phyloP scores from a whole-genome alignment of 2,329 filamentous ascomycete species.

The Metarhizium humberi region DNA sequence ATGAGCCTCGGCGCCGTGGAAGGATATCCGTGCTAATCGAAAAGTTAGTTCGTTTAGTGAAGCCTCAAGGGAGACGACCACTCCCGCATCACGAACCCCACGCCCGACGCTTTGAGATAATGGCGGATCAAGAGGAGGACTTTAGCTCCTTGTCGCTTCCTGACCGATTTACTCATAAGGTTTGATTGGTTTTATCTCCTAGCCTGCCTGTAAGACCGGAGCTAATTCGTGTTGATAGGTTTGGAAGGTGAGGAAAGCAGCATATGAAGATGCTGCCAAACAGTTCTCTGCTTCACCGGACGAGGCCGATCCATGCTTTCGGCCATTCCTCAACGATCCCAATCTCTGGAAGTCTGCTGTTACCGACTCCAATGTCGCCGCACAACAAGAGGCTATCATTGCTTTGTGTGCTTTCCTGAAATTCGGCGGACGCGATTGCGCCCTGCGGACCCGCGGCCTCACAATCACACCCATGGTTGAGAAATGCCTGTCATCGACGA shows the following conservation, averaged over 20 bases:
- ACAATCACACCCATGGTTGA: conserved; percentile 77
- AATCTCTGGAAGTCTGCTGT: conserved; percentile 87
- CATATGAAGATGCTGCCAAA: conserved; percentile 86
- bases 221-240: conserved; percentile 37
- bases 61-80: neutral
- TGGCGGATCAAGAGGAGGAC: conserved; percentile 80
- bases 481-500: conserved; percentile 80
- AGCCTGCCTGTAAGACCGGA: neutral
- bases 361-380: conserved; percentile 90
- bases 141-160: conserved; percentile 68
- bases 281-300: conserved; percentile 77
- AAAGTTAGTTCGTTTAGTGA: conserved; percentile 17
- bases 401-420: conserved; percentile 89
- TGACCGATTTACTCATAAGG: conserved; percentile 79
- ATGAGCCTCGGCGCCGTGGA: conserved; percentile 12
- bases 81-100: conserved; percentile 3
- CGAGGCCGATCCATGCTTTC: conserved; percentile 77
- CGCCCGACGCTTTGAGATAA: conserved; percentile 26
- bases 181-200: conserved; percentile 19
- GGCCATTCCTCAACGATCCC: conserved; percentile 78
- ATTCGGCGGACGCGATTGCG: conserved; percentile 73
- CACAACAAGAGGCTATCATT: conserved; percentile 84
- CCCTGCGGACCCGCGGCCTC: conserved; percentile 63
- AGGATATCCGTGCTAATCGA: conserved; percentile 21
- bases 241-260: conserved; percentile 95